Evolutionary conservation across 2,329 filamentous ascomycete species (phyloP).

Genomic region (Fusarium citri): DNA sequence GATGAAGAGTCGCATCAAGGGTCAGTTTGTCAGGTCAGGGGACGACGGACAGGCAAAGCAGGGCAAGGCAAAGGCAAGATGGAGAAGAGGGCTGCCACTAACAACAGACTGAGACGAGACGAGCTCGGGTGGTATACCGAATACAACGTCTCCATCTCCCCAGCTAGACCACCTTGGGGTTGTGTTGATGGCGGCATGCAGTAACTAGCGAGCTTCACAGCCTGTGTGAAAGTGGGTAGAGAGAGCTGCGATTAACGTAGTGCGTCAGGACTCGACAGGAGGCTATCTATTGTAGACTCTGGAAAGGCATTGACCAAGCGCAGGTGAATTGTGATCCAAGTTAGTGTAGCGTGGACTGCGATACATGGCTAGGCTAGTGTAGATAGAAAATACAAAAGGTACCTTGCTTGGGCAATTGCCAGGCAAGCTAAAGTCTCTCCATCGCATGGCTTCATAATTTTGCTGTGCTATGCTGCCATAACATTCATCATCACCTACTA

Average conservation of each 20-base stretch:
- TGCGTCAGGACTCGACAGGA: constrained; percentile 14
- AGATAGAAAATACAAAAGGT: constrained; percentile 5
- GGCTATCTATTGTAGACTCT: constrained; percentile 6
- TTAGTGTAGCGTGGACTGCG: constrained; percentile 30
- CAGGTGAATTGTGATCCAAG: constrained; percentile 27
- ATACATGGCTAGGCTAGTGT: constrained; percentile 31
- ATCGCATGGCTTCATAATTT: constrained; percentile 19
- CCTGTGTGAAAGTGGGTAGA: constrained; percentile 2
- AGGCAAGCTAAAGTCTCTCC: not conserved
- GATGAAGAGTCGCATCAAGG: constrained; percentile 34
- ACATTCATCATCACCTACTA: not conserved
- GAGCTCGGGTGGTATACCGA: constrained; percentile 18
- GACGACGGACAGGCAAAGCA: constrained; percentile 28
- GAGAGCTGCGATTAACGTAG: constrained; percentile 1
- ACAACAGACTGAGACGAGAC: constrained; percentile 24
- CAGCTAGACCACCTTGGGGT: constrained; percentile 13
- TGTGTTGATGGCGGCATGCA: constrained; percentile 30
- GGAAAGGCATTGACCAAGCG: constrained; percentile 14
- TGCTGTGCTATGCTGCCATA: constrained; percentile 4
- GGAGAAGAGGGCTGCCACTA: constrained; percentile 44
- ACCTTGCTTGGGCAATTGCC: not conserved
- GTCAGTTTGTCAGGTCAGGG: constrained; percentile 21
- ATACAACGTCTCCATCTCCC: constrained; percentile 13
- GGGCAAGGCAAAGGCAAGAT: constrained; percentile 36
- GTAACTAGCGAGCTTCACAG: constrained; percentile 21